phyloP scores from a whole-genome alignment of 2,329 filamentous ascomycete genomes.

The Sporothrix euskadiensis region DNA sequence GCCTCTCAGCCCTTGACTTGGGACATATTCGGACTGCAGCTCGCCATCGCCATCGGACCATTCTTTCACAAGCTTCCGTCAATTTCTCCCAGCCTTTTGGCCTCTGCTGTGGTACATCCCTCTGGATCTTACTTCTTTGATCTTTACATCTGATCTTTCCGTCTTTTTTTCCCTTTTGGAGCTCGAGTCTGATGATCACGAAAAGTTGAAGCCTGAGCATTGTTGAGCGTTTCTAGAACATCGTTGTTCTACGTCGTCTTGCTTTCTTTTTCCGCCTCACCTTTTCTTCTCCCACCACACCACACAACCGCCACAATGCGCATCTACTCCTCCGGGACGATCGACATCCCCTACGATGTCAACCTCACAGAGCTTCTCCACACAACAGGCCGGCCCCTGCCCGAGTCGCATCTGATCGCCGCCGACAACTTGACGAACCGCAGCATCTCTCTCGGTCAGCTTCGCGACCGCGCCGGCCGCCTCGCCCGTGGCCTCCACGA shows the following conservation, averaged over 20 bases:
- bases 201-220: background rate
- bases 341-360: constrained; percentile 43
- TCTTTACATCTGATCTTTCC: background rate
- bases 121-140: background rate
- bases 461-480: constrained; percentile 45
- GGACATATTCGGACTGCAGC: constrained; percentile 21
- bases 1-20: background rate
- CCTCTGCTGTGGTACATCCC: background rate
- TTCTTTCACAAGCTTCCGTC: background rate
- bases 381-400: constrained; percentile 40
- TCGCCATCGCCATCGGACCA: constrained; percentile 18
- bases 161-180: background rate
- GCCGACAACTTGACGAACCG: constrained; percentile 48
- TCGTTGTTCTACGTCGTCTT: background rate
- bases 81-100: background rate
- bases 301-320: constrained; percentile 35
- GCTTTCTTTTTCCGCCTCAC: background rate
- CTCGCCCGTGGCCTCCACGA: constrained; percentile 44
- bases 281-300: background rate
- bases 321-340: constrained; percentile 39
- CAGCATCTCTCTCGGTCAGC: constrained; percentile 47
- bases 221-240: constrained; percentile 3
- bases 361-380: constrained; percentile 50
- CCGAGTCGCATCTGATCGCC: constrained; percentile 47
- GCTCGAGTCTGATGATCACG: background rate